Base-by-base conservation (phyloP, 2,329 filamentous ascomycete genomes). In the Fusarium virguliforme region DNA sequence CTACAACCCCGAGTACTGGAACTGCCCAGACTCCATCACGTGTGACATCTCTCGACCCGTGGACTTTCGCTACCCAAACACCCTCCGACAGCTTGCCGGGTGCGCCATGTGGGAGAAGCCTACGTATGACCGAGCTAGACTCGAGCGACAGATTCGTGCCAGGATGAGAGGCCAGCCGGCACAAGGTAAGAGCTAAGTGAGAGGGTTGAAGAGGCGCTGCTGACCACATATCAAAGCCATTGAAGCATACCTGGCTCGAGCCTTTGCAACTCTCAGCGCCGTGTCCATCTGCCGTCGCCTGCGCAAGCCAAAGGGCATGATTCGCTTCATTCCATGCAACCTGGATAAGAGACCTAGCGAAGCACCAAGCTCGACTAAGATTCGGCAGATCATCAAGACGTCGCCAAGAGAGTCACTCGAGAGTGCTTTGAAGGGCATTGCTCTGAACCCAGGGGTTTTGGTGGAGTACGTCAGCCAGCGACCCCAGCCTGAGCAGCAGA, bases 11-110 rank as follows among this genome's bases (percentile, higher is more conserved):
- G 46, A 18, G 13, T 62, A 60, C 4, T 79, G 76, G 76, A 59
- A 61, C 1, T 79, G 76, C 4, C 18, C 51, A 1, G 73, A 78
- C 12, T 40, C 63, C 1, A 64, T 79, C 34, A 77, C 75, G 0
- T 72, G 71, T 12, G 75, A 79, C 13, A 24, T 77, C 3, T 77
- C 75, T 0, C 67, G 76, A 0, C 57, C 71, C 0, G 75, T 75
- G 0, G 73, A 77, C 34, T 79, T 79, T 72, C 63, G 75, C 3
- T 72, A 62, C 32, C 66, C 72, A 2, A 63, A 69, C 24, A 71
- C 69, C 0, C 57, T 79, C 6, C 43, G 71, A 4, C 77, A 77
- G n/a, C 26, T 79, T 1, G 43, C 62, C 0, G 70, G 65, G 0
- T 76, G 68, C 37, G 41, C 67, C 1, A 58, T 57, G 6, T 78